Evolutionary conservation across 495 filamentous ascomycete genomes (phyloP), one percentile per base, ranked within the genome.

Genomic region (Penicillium riverlandense): DNA sequence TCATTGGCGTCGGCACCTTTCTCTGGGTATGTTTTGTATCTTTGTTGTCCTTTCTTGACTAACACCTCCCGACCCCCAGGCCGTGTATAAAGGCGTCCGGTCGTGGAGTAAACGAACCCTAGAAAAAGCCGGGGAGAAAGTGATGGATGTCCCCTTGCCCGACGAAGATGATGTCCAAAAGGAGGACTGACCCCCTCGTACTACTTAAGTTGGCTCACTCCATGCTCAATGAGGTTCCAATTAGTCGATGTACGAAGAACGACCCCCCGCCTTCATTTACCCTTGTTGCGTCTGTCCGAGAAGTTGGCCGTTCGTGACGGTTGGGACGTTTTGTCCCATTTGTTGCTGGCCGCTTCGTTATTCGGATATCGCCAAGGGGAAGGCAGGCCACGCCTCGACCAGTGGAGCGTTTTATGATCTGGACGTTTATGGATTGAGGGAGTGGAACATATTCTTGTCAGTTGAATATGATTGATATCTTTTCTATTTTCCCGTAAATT

Each of bases 191-290:
- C 31, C 8, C 11, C 15, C 15, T 35, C 3, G 28, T 30, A 33
- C 27, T 42, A 37, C 40, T 92, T 94, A 79, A 96, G 90, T 90
- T 94, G 84, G 72, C 89, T 86, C 78, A 70, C 58, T 70, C 72
- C 67, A 76, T 22, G 22, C 52, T 70, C 83, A 72, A 81, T 91
- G 81, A 75, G 70, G 78, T 89, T 86, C 76, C 81, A 78, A 89
- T 91, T 77, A 89, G 90, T 95, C 89, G 85, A 76, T 81, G 82
- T 92, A 89, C 90, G 86, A 72, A 96, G 74, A 96, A 73, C 49
- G 63, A 86, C 47, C 9, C 44, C 49, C 63, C 63, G 65, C 55
- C 61, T 66, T 66, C 50, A 29, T 55, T 52, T 63, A 69, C 65
- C 55, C 58, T 53, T 52, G 49, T 36, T 31, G 32, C 15, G 40